Base-by-base conservation (phyloP, 2,329 filamentous ascomycete species). In the Blumeria hordei region DNA sequence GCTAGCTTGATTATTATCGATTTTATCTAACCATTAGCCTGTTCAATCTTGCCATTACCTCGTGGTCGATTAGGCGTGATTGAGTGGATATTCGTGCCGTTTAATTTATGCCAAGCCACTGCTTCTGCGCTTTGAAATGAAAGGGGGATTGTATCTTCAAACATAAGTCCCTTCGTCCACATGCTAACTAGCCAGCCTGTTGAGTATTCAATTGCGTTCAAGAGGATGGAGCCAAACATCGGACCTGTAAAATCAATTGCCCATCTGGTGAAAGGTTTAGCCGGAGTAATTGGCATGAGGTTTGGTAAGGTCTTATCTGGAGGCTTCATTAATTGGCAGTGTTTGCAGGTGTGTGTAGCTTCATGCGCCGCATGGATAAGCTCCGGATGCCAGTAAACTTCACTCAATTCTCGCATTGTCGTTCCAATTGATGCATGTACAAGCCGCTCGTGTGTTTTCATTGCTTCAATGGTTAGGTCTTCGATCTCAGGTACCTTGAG, bases 111-210 rank as follows among this genome's bases (percentile, higher is more conserved):
- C 33, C 50, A 53, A 37, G 50, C 50, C 50, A 53, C 50, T 53
- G 33, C 50, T 53, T 53, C 33, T 53, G 50, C 33, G 50, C 50
- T 53, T 53, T 53, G 47, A 53, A 53, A 53, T 53, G 50, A 53
- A 18, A 53, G 50, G 28, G 50, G 34, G 39, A 39, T 53, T 35
- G 14, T 53, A 6, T 11, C 33, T 35, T 39, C 28, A 39, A 53
- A 53, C n/a, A 4, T 53, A 18, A 53, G 50, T 53, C 50, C 50
- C 36, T 16, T 37, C n/a, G 50, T 53, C 50, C 33, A 53, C 50
- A 8, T 39, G 33, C 50, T 53, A 12, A 53, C 34, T 53, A 53
- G 39, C 50, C 34, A 18, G 44, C 44, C n/a, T 14, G 16, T 47
- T 21, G 44, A 6, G 16, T 47, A 47, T 47, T 47, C 44, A 28